A percentile compares a stretch with the other conserved stretches of the same genome.
Conservation (phyloP, 768 basidiomycete genomes). For the Lentinula lateritia region DNA sequence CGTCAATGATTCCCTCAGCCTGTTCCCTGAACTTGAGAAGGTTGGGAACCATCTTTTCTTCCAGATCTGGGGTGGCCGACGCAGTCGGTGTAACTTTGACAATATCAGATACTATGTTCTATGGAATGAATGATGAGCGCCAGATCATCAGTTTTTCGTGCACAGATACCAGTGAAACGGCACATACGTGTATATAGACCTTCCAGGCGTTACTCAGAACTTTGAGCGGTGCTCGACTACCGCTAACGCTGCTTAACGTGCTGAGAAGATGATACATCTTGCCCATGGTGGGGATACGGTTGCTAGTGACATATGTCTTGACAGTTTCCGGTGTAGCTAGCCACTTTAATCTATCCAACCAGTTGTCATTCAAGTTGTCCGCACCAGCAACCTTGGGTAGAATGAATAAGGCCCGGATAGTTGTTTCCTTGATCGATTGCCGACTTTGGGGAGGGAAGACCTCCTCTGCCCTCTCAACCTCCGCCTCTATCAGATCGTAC, state of each 20-base stretch:
- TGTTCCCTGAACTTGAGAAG: constrained; percentile 65
- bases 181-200: constrained; percentile 49
- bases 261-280: constrained; percentile 59
- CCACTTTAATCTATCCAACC: constrained; percentile 29
- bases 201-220: constrained; percentile 59
- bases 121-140: background rate
- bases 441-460: constrained; percentile 48
- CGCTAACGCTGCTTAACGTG: constrained; percentile 39
- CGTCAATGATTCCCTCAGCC: constrained; percentile 42
- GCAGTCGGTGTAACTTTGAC: constrained; percentile 45
- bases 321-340: constrained; percentile 20
- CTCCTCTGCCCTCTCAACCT: constrained; percentile 46
- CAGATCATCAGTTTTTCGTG: background rate
- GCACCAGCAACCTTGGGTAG: background rate
- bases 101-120: constrained; percentile 58
- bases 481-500: constrained; percentile 44
- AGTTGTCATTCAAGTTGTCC: constrained; percentile 11
- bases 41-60: constrained; percentile 74
- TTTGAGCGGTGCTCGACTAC: constrained; percentile 22
- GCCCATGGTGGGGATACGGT: constrained; percentile 23
- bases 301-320: background rate
- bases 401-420: constrained; percentile 48
- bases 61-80: constrained; percentile 22
- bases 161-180: too few species aligned
- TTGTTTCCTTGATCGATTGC: constrained; percentile 43